phyloP scores from a whole-genome alignment of 257 asterid genomes.

The Rauvolfia tetraphylla region DNA sequence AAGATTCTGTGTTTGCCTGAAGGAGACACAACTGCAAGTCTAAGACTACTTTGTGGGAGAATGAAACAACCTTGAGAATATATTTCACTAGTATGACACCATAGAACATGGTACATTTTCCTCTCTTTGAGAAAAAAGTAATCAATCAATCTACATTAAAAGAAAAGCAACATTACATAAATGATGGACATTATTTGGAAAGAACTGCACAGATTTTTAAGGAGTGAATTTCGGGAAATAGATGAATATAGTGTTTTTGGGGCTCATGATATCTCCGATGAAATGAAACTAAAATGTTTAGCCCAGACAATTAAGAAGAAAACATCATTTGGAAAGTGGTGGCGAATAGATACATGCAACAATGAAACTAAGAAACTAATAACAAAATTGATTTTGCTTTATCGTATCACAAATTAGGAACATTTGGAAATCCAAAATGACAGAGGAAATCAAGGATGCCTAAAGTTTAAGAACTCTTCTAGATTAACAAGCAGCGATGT shows the following conservation, averaged over 20 bases:
- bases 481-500: neutral
- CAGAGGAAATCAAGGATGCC: neutral
- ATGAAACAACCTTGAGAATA: neutral
- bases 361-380: neutral
- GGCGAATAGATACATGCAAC: neutral
- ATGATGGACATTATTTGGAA: neutral
- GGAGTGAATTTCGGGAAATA: neutral
- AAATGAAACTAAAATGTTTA: neutral
- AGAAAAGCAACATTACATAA: neutral
- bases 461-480: neutral
- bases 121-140: neutral
- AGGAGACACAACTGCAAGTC: constrained; percentile 10
- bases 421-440: neutral
- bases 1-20: constrained; percentile 87
- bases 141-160: neutral
- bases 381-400: neutral
- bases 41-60: constrained; percentile 2
- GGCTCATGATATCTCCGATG: neutral
- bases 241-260: neutral
- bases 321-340: neutral
- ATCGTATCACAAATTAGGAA: neutral
- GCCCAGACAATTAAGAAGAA: neutral
- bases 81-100: neutral
- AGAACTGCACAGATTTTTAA: neutral
- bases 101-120: neutral